Evolutionary conservation across 805 yeast genomes (phyloP).

Genomic region (Metschnikowia drakensbergensis): DNA sequence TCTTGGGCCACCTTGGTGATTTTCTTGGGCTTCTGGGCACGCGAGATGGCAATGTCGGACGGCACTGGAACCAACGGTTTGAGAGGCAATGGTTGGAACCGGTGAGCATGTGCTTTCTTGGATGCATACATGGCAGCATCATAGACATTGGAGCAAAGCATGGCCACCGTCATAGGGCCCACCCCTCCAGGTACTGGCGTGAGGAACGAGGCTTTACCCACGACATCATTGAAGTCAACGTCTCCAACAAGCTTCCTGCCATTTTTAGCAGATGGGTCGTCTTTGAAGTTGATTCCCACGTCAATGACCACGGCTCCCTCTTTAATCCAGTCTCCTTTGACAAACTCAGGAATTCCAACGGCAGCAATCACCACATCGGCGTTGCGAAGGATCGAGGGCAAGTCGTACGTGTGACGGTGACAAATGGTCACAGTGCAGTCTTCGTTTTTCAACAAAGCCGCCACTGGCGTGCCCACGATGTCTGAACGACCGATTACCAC

Average conservation of each 20-base stretch:
- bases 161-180: slow-evolving; percentile 98
- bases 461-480: slow-evolving; percentile 93
- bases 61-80: slow-evolving; percentile 65
- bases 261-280: slow-evolving; percentile 67
- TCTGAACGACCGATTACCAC: slow-evolving; percentile 95
- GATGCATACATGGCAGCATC: slow-evolving; percentile 68
- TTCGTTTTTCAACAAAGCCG: slow-evolving; percentile 70
- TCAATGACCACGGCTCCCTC: slow-evolving; percentile 82
- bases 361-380: slow-evolving; percentile 94
- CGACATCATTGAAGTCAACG: slow-evolving; percentile 74
- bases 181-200: slow-evolving; percentile 99
- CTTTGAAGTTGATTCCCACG: slow-evolving; percentile 90
- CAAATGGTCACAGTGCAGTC: slow-evolving; percentile 87
- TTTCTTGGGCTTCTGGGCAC: slow-evolving; percentile 83
- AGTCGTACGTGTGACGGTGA: slow-evolving; percentile 68
- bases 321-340: slow-evolving; percentile 86
- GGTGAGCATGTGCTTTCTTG: slow-evolving; percentile 44
- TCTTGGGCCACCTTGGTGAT: slow-evolving; percentile 73
- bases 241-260: slow-evolving; percentile 93
- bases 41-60: slow-evolving; percentile 83
- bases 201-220: slow-evolving; percentile 58
- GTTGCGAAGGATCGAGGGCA: slow-evolving; percentile 50
- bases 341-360: slow-evolving; percentile 79
- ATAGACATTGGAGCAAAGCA: slow-evolving; percentile 81
- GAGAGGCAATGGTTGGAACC: slow-evolving; percentile 54